phyloP scores from a whole-genome alignment of 2,329 filamentous ascomycete species.

The Fusarium multiceps region DNA sequence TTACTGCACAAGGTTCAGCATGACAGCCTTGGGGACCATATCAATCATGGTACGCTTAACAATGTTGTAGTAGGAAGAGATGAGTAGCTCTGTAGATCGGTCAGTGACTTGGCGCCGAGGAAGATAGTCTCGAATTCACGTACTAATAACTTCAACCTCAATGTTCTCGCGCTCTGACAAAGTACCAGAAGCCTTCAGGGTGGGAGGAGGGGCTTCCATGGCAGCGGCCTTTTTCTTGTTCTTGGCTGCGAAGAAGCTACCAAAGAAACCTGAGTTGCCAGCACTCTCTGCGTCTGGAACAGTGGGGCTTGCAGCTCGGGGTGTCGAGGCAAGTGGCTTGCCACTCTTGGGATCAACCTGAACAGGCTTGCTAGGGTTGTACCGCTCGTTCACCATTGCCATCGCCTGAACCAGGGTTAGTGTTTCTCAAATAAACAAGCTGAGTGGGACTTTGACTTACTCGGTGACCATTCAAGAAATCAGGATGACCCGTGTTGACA shows the following conservation, averaged over 20 bases:
- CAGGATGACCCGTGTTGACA: constrained; percentile 97
- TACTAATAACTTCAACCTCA: constrained; percentile 98
- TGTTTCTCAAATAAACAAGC: background rate
- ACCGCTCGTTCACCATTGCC: constrained; percentile 96
- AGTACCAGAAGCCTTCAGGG: constrained; percentile 92
- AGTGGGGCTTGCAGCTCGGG: constrained; percentile 81
- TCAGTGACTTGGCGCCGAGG: constrained; percentile 18
- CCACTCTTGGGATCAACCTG: constrained; percentile 99
- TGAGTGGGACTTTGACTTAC: constrained; percentile 58
- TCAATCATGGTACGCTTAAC: constrained; percentile 99
- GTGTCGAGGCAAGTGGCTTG: constrained; percentile 81
- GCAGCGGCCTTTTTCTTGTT: constrained; percentile 99
- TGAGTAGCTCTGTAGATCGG: constrained; percentile 78
- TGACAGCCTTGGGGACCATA: constrained; percentile 99
- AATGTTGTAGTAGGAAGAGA: constrained; percentile 98
- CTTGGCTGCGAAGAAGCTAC: constrained; percentile 98
- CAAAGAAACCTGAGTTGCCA: constrained; percentile 87
- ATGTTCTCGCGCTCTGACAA: constrained; percentile 93
- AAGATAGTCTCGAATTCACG: constrained; percentile 51
- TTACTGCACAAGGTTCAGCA: constrained; percentile 95
- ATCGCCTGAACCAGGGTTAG: constrained; percentile 73
- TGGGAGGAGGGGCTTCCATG: constrained; percentile 95
- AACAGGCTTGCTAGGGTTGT: constrained; percentile 82
- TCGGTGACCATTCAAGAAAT: constrained; percentile 95
- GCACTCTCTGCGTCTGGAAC: constrained; percentile 62